phyloP scores from a whole-genome alignment of 108 stramenopile species.

The Licmophora abbreviata region DNA sequence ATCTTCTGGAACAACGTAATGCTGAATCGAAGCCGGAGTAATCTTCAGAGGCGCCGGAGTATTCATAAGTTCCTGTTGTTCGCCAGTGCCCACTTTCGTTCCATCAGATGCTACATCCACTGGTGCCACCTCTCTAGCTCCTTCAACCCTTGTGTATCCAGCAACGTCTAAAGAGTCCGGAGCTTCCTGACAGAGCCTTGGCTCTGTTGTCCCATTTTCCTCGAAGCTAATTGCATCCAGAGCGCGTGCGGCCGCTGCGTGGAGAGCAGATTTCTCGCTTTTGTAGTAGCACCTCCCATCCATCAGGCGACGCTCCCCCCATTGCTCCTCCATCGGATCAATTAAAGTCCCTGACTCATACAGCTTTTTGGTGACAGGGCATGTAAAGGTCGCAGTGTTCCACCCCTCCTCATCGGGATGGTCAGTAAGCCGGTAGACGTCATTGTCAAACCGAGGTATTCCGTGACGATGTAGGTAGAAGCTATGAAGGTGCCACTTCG shows the following conservation, averaged over 20 bases:
- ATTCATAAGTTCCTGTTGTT: no score
- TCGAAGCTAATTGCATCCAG: constrained; percentile 23
- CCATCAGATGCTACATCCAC: no score
- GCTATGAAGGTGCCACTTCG: no score
- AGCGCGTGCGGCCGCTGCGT: constrained; percentile 27
- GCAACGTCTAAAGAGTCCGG: constrained; percentile 4
- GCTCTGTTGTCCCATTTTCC: constrained; percentile 10
- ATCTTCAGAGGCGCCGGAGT: no score
- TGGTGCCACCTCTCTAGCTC: no score
- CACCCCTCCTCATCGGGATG: constrained; percentile 2
- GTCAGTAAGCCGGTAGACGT: not conserved
- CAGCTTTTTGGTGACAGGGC: constrained; percentile 19
- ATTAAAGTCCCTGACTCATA: constrained; percentile 13
- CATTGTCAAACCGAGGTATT: not conserved
- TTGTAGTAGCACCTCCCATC: constrained; percentile 18
- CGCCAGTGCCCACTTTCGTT: no score
- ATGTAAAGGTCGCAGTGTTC: constrained; percentile 31
- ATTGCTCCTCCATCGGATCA: no score
- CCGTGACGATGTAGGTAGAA: not conserved
- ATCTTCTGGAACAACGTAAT: no score
- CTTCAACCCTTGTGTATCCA: not conserved
- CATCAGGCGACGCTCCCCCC: not conserved
- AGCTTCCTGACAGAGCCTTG: constrained; percentile 31
- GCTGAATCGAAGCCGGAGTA: no score
- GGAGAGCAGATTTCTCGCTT: constrained; percentile 19